phyloP scores from a whole-genome alignment of 2,329 filamentous ascomycete genomes.

The Monosporascus sp. region DNA sequence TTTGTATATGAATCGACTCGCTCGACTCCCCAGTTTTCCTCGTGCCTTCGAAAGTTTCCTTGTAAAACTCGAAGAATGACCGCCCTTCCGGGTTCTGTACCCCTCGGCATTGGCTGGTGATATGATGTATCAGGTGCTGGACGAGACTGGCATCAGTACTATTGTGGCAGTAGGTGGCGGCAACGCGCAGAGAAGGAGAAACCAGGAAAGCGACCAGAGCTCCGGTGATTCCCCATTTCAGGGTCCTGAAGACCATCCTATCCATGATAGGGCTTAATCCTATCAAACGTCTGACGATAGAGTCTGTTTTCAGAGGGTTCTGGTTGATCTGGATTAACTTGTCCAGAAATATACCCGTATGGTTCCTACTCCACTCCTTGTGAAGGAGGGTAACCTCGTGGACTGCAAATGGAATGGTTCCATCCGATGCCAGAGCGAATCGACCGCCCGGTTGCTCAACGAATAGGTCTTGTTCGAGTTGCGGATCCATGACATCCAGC shows the following conservation, averaged over 20 bases:
- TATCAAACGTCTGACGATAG: constrained; percentile 55
- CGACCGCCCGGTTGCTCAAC: constrained; percentile 36
- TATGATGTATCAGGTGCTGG: constrained; percentile 35
- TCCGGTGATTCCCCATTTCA: constrained; percentile 50
- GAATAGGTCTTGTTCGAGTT: constrained; percentile 29
- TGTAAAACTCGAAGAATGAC: constrained; percentile 42
- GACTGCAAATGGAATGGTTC: constrained; percentile 39
- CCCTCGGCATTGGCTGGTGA: constrained; percentile 37
- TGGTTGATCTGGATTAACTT: constrained; percentile 62
- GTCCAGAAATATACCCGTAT: constrained; percentile 52
- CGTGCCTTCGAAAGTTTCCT: constrained; percentile 27
- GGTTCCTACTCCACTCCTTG: constrained; percentile 33
- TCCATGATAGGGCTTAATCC: constrained; percentile 47
- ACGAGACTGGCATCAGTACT: constrained; percentile 31
- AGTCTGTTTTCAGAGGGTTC: constrained; percentile 44
- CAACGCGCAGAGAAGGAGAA: constrained; percentile 54
- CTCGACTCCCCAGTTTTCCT: constrained; percentile 23
- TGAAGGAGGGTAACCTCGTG: constrained; percentile 43
- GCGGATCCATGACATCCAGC: constrained; percentile 37
- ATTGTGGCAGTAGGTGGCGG: constrained; percentile 46
- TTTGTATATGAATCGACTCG: constrained; percentile 23
- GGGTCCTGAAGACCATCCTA: constrained; percentile 43
- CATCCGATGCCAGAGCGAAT: constrained; percentile 25
- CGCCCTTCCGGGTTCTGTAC: constrained; percentile 44
- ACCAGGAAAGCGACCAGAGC: constrained; percentile 41